Evolutionary conservation across 73 alveolate genomes (phyloP).

Genomic region (Paramecium biaurelia): DNA sequence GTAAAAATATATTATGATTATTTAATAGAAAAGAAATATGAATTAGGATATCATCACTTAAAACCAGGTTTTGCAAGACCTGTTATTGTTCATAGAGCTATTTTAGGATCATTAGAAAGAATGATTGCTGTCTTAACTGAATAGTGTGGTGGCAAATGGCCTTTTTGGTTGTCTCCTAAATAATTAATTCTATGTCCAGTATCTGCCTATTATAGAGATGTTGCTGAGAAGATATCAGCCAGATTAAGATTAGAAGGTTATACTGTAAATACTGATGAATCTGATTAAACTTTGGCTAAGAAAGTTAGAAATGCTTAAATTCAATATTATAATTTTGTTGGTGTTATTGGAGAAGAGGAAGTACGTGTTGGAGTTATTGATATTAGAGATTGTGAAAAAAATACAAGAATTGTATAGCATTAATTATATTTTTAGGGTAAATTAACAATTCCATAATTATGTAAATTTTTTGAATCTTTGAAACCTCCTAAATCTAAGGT

Average conservation of each 20-base stretch:
- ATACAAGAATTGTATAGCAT: slow-evolving; percentile 80
- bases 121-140: slow-evolving; percentile 95
- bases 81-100: slow-evolving; percentile 98
- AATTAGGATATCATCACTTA: slow-evolving; percentile 72
- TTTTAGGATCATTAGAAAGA: slow-evolving; percentile 99
- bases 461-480: slow-evolving; percentile 58
- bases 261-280: slow-evolving; percentile 87
- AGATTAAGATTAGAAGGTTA: slow-evolving; percentile 85
- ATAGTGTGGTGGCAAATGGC: slow-evolving; percentile 99
- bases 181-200: slow-evolving; percentile 94
- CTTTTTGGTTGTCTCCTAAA: slow-evolving; percentile 99
- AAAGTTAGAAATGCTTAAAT: slow-evolving; percentile 97
- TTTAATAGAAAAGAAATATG: slow-evolving; percentile 59
- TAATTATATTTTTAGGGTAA: slow-evolving; percentile 51
- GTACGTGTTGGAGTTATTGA: slow-evolving; percentile 87
- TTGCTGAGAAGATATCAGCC: slow-evolving; percentile 84
- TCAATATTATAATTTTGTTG: slow-evolving; percentile 92
- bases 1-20: background rate
- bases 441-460: slow-evolving; percentile 50
- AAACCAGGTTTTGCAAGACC: slow-evolving; percentile 99
- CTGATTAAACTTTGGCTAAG: slow-evolving; percentile 90
- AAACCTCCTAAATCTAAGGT: slow-evolving; percentile 73
- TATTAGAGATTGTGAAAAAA: slow-evolving; percentile 94
- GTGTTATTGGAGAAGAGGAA: slow-evolving; percentile 99
- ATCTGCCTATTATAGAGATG: slow-evolving; percentile 89